Conservation (phyloP, 176 grass and related monocot species). For the Juncus inflexus region DNA sequence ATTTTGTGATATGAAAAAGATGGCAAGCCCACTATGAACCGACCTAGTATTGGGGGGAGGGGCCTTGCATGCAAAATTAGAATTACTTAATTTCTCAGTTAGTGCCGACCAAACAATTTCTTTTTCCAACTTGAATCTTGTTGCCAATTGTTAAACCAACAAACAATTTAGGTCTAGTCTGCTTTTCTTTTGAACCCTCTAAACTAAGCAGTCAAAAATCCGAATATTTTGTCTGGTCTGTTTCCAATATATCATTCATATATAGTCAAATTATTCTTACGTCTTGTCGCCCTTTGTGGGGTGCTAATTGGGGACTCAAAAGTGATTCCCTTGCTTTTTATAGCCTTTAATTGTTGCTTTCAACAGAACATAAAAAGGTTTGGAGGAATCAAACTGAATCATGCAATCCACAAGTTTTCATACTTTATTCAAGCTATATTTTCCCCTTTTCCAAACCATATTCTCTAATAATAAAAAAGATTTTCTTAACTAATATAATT, state of each 20-base stretch:
- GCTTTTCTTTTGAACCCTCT: no score
- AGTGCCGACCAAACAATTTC: constrained; percentile 22
- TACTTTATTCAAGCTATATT: neutral
- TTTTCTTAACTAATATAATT: constrained; percentile 13
- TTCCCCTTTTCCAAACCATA: neutral
- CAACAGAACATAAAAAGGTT: constrained; percentile 27
- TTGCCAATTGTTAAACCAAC: constrained; percentile 14
- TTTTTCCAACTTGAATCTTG: constrained; percentile 11
- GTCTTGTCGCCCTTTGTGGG: no score
- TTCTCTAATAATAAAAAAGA: neutral
- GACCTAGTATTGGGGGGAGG: constrained; percentile 3
- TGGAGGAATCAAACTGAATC: neutral
- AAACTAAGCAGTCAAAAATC: neutral
- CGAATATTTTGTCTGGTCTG: constrained; percentile 11
- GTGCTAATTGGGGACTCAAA: no score
- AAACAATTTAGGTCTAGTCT: neutral
- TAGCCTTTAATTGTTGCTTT: constrained; percentile 22
- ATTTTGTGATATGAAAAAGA: neutral
- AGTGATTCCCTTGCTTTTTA: neutral
- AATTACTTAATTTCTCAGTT: constrained; percentile 1
- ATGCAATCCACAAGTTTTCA: neutral
- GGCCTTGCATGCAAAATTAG: neutral
- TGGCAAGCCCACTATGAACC: constrained; percentile 8
- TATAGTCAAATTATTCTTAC: no score
- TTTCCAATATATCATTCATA: constrained; percentile 7